Base-by-base conservation (phyloP, 83 land plant genomes). In the Thuja plicata region DNA sequence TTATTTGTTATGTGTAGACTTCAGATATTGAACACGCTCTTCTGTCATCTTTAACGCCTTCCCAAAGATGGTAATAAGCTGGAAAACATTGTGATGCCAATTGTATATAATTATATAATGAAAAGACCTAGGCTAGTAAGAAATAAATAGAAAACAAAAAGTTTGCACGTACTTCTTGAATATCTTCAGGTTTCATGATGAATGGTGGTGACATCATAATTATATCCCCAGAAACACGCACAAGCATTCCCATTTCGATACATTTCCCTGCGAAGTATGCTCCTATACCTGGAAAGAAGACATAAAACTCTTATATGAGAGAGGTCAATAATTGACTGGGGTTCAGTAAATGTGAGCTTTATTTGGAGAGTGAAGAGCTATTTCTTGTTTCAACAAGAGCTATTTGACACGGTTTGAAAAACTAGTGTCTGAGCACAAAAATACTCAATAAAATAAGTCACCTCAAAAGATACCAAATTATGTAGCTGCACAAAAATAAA, bases 131-230 rank as follows among this genome's bases (percentile, higher is more conserved):
- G 74, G 24, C 9, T 4, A 87, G 34, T 40, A 45, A 41, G 48
- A 1, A 57, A 34, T 66, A 19, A 66, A 17, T 74, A 50, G 19
- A 32, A 34, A 10, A 35, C 41, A 46, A 43, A 87, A 73, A 17
- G 41, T 17, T 66, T 24, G 12, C 50, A 41, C 87, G 71, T 90
- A 96, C 97, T 91, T 94, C 87, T 86, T 95, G 93, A 86, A 95
- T 78, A 89, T 96, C 95, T 80, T 91, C 91, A 3, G 88, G 87
- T 15, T 92, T 88, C 13, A 96, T 95, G 30, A 94, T 93, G 57
- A 92, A 89, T 60, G 97, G 91, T 32, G 97, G 97, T 77, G 95
- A 96, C 96, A 96, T 92, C 95, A 94, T 92, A 71, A 96, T 96
- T 50, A 13, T 89, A 86, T 96, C 95, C 34, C 97, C 97, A 30